A percentile compares a stretch with the other conserved stretches of the same genome.
phyloP scores from a whole-genome alignment of 148 eudicot genomes.

The Rhododendron henanense region DNA sequence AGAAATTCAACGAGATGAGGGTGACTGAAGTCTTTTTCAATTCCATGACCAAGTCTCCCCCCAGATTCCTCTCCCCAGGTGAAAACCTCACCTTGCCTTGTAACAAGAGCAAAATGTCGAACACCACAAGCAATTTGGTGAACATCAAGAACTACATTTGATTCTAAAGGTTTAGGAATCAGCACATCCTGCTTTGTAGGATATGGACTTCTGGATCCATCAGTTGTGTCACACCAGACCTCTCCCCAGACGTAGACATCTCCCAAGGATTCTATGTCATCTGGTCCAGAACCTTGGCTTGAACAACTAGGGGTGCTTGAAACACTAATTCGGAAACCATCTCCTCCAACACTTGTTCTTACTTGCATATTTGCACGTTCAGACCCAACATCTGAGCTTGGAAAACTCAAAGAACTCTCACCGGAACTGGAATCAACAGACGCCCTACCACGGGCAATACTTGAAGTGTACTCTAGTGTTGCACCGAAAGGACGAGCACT shows the following conservation, averaged over 20 bases:
- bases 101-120: slow-evolving; percentile 69
- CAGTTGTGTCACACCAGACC: slow-evolving; percentile 52
- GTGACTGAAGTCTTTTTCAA: slow-evolving; percentile 46
- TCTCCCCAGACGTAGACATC: slow-evolving; percentile 90
- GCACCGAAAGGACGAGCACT: slow-evolving; percentile 38
- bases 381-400: slow-evolving; percentile 54
- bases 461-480: slow-evolving; percentile 45
- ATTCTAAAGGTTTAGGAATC: slow-evolving; percentile 67
- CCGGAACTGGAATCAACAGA: slow-evolving; percentile 40
- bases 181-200: slow-evolving; percentile 42
- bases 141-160: slow-evolving; percentile 81
- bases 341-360: slow-evolving; percentile 59
- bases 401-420: slow-evolving; percentile 9
- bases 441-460: slow-evolving; percentile 37
- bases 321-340: slow-evolving; percentile 64
- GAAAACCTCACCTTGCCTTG: slow-evolving; percentile 87
- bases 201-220: slow-evolving; percentile 25
- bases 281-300: slow-evolving; percentile 66
- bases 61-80: slow-evolving; percentile 93
- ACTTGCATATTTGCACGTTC: slow-evolving; percentile 61
- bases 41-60: slow-evolving; percentile 90
- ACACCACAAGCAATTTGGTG: slow-evolving; percentile 80
- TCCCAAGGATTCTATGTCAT: slow-evolving; percentile 78
- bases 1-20: slow-evolving; percentile 68
- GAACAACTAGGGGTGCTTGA: slow-evolving; percentile 86